phyloP scores from a whole-genome alignment of 148 eudicot genomes.

The Silene uniflora region DNA sequence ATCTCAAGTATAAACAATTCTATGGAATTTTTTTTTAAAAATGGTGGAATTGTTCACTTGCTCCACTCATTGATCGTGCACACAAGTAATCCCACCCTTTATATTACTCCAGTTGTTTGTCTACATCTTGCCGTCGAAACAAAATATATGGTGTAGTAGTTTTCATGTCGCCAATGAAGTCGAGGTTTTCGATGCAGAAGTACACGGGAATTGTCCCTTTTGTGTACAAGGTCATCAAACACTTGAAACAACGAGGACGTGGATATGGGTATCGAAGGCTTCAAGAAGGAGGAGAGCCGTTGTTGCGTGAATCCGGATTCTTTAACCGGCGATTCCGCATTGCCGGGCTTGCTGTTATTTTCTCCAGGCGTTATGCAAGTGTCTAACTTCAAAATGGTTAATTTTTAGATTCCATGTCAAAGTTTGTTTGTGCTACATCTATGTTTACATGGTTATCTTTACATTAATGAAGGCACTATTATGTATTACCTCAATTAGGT shows the following conservation, averaged over 20 bases:
- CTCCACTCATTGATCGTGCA: slow-evolving; percentile 7
- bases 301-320: neutral
- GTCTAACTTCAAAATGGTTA: neutral
- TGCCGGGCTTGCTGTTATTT: slow-evolving; percentile 14
- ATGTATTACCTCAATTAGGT: neutral
- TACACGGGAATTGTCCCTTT: slow-evolving; percentile 9
- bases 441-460: neutral
- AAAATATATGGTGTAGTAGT: neutral
- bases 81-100: slow-evolving; percentile 4
- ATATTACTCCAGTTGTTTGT: neutral
- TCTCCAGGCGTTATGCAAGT: slow-evolving; percentile 12
- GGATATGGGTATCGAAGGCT: neutral
- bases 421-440: neutral
- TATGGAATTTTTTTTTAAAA: neutral
- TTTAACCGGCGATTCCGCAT: slow-evolving; percentile 12
- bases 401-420: neutral
- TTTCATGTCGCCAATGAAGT: neutral
- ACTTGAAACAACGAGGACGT: neutral
- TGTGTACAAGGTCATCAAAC: slow-evolving; percentile 13
- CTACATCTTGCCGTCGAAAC: neutral
- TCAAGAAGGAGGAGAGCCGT: neutral
- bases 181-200: slow-evolving; percentile 10
- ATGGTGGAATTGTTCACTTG: slow-evolving; percentile 13
- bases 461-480: neutral
- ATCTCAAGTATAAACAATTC: neutral